These are phyloP conservation scores for Fagus sylvatica DNA, from an alignment of 306 rosid species.

Conservation along the genomic window DNA sequence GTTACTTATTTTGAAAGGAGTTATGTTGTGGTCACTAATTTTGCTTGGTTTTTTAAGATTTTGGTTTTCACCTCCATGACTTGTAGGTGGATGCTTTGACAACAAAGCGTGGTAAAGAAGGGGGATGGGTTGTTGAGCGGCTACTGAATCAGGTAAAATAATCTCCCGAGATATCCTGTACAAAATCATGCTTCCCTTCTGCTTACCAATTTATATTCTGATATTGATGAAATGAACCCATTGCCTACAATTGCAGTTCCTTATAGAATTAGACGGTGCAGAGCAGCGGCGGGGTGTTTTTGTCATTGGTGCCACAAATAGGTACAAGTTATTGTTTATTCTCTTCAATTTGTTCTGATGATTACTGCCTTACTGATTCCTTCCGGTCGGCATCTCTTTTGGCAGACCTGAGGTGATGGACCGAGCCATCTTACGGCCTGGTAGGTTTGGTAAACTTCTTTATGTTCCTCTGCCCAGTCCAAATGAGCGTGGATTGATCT, in stretches of 20 bases:
- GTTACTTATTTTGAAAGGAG: too few relatives aligned
- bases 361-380: conserved; percentile 2
- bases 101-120: not conserved
- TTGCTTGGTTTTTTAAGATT: not conserved
- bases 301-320: conserved; percentile 95
- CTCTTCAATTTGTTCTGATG: conserved; percentile 1
- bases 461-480: conserved; percentile 73
- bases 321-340: conserved; percentile 41
- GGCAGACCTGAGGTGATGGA: conserved; percentile 85
- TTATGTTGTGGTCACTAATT: too few relatives aligned
- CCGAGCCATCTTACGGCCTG: conserved; percentile 72
- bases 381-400: conserved; percentile 27
- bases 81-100: conserved; percentile 6
- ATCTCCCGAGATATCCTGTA: not conserved
- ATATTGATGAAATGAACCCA: conserved; percentile 17
- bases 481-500: conserved; percentile 60
- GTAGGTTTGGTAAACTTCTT: conserved; percentile 78
- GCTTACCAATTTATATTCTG: not conserved
- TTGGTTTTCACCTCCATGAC: not conserved
- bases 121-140: not conserved
- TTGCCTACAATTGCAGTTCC: conserved; percentile 44
- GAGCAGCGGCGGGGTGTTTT: conserved; percentile 81
- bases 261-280: conserved; percentile 76
- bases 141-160: not conserved
- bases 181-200: not conserved